Conservation (phyloP, 2,329 filamentous ascomycete genomes). For the Cladosporium sphaerospermum region DNA sequence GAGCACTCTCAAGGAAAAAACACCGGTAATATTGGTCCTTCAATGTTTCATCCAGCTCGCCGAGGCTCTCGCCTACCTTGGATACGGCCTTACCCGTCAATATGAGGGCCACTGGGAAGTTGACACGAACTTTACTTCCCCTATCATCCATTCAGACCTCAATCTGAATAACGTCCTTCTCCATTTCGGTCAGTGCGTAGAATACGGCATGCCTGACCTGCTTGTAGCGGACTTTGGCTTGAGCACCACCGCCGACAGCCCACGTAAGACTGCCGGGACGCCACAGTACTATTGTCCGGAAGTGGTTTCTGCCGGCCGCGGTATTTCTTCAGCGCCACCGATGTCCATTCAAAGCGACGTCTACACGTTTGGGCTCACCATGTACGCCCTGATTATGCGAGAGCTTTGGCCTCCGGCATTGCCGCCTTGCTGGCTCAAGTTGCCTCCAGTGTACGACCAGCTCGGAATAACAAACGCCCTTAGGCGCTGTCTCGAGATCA, state of each 20-base stretch:
- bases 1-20: conserved; percentile 1
- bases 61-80: conserved; percentile 23
- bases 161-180: conserved; percentile 22
- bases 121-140: no score
- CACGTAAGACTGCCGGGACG: background rate
- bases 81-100: conserved; percentile 9
- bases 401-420: background rate
- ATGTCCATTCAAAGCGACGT: conserved; percentile 1
- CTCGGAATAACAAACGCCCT: background rate
- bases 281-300: background rate
- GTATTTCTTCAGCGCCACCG: background rate
- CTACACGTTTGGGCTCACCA: background rate
- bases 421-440: background rate
- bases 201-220: conserved; percentile 14
- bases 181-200: background rate
- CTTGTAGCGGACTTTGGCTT: conserved; percentile 22
- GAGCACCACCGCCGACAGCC: no score
- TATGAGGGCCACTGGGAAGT: background rate
- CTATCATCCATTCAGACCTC: conserved; percentile 20
- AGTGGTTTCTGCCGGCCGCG: background rate
- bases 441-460: background rate
- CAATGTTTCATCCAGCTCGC: conserved; percentile 21
- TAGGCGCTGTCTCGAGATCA: background rate
- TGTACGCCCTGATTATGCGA: background rate
- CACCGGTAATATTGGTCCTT: conserved; percentile 16